These are phyloP conservation scores for Crepidotus variabilis DNA, from an alignment of 768 basidiomycete genomes.

Conservation along the genomic window DNA sequence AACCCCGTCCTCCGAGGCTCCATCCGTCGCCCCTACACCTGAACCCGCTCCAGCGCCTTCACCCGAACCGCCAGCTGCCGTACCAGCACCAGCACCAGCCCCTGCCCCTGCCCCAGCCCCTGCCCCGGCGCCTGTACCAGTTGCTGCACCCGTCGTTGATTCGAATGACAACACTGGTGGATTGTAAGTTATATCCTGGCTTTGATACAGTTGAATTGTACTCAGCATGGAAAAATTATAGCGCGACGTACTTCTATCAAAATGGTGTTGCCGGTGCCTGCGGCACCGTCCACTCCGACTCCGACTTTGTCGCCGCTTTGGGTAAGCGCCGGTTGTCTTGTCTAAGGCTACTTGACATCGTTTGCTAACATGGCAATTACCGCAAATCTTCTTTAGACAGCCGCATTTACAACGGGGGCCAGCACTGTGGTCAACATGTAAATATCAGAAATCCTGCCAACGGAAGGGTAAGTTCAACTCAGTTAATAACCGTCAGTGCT, in stretches of 20 bases:
- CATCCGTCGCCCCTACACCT: conserved; percentile 16
- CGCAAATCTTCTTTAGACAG: conserved; percentile 39
- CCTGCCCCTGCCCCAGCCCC: conserved; percentile 5
- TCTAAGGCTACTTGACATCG: conserved; percentile 4
- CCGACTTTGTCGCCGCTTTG: conserved; percentile 57
- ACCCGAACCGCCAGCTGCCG: conserved; percentile 12
- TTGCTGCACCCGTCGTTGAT: conserved; percentile 7
- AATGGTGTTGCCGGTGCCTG: conserved; percentile 77
- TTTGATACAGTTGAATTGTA: neutral
- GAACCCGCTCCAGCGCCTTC: conserved; percentile 18
- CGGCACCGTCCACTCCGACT: conserved; percentile 58
- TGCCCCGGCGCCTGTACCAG: conserved; percentile 10
- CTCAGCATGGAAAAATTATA: conserved; percentile 20
- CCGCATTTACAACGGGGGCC: conserved; percentile 43
- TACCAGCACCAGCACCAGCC: conserved; percentile 10
- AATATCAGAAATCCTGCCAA: conserved; percentile 58
- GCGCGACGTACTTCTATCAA: conserved; percentile 71
- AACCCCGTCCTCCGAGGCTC: conserved; percentile 19
- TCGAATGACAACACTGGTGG: conserved; percentile 34
- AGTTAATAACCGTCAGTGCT: neutral
- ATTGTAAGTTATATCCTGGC: conserved; percentile 31
- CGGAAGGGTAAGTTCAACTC: conserved; percentile 36
- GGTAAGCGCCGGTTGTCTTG: conserved; percentile 31
- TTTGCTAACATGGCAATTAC: conserved; percentile 5
- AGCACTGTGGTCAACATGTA: conserved; percentile 64